phyloP scores from a whole-genome alignment of 2,329 filamentous ascomycete genomes.

The Alternaria arborescens region DNA sequence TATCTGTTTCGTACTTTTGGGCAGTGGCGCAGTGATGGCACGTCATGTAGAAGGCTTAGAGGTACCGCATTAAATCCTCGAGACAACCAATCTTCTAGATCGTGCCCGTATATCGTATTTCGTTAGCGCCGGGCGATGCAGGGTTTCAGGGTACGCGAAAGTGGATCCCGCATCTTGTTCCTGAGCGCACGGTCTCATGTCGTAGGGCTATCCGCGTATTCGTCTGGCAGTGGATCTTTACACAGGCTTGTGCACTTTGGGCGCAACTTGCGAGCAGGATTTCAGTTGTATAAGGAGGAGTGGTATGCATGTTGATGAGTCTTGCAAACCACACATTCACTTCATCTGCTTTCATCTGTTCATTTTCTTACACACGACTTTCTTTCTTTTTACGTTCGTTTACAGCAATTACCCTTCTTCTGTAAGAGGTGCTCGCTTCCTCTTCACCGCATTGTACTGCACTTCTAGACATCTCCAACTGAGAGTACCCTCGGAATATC shows the following conservation, averaged over 20 bases:
- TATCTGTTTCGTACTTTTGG: not conserved
- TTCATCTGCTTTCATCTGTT: not conserved
- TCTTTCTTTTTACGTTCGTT: not conserved
- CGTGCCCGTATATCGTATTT: conserved; percentile 1
- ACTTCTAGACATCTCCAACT: not conserved
- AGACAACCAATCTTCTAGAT: not conserved
- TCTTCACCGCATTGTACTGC: not conserved
- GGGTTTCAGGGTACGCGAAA: conserved; percentile 4
- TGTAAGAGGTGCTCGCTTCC: not conserved
- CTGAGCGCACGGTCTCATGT: not conserved
- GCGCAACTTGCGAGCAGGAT: not conserved
- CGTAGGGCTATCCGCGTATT: not conserved
- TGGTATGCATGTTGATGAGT: not conserved
- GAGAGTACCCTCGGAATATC: not conserved
- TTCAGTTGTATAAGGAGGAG: not conserved
- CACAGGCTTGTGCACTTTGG: conserved; percentile 1
- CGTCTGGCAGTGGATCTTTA: not conserved
- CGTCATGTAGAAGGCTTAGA: not conserved
- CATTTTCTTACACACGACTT: not conserved
- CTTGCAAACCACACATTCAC: not conserved
- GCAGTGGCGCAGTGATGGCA: not conserved
- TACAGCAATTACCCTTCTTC: not conserved
- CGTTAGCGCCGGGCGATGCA: not conserved
- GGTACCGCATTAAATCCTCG: not conserved
- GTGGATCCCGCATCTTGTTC: conserved; percentile 1